Base-by-base conservation (phyloP, 805 yeast genomes). In the Barnettozyma populi region DNA sequence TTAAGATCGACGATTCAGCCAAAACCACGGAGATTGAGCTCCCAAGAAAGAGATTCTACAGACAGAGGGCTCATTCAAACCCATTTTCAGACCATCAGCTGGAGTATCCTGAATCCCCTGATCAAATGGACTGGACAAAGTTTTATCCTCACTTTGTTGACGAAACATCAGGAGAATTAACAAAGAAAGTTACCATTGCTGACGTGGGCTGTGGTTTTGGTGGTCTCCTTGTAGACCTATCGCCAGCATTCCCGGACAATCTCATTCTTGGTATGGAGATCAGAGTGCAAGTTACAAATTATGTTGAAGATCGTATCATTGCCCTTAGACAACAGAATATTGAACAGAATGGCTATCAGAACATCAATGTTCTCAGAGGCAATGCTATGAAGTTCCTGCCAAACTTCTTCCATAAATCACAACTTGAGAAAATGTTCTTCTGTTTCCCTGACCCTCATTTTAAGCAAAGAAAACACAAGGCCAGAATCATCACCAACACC, bases 361-460 rank as follows among this genome's bases (percentile, higher is more conserved):
- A 94, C 66, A 85, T 92, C 36, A 82, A 88, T 24, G 98, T 94
- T 3, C 70, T 94, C 45, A 77, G 99, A 64, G 98, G 95, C 18
- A 94, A 94, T 63, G 94, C 98, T 32, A 94, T 94, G 99, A 94
- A 94, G 67, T 94, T 94, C 62, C 69, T 90, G 52, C 98, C 99
- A 20, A 94, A 94, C 65, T 94, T 94, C 66, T 94, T 94, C 70
- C 72, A 75, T 49, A 84, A 84, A 65, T 81, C 82, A 7, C 97
- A 90, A 64, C 70, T 90, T 44, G 79, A 84, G 31, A 94, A 92
- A 72, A 87, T 94, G 78, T 94, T 94, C 70, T 94, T 94, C 72
- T 94, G 99, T 66, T 94, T 94, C 77, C 99, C 99, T n/a, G 99
- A 94, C 67, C 99, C 99, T 7, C 99, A 94, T 67, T 94, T 94